Evolutionary conservation across 2,329 filamentous ascomycete genomes (phyloP).

Genomic region (Aspergillus jensenii): DNA sequence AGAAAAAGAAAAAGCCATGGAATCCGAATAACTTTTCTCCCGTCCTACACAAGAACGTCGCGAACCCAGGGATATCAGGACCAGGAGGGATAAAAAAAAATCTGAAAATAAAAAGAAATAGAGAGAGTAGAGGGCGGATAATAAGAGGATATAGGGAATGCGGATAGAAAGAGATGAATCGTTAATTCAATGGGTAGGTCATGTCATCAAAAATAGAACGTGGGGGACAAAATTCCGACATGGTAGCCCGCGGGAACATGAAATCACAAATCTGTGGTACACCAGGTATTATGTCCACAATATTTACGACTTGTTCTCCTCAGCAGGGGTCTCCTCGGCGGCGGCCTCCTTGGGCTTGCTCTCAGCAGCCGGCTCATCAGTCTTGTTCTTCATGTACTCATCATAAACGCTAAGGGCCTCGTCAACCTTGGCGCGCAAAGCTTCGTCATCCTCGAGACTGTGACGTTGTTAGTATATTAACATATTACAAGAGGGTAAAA

Average conservation of each 20-base stretch:
- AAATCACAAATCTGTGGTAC: not conserved
- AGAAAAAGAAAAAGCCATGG: conserved; percentile 19
- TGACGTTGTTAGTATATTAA: conserved; percentile 12
- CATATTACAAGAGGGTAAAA: not conserved
- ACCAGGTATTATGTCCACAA: not conserved
- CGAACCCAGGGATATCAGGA: conserved; percentile 45
- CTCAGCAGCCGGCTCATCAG: conserved; percentile 43
- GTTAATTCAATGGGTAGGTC: conserved; percentile 25
- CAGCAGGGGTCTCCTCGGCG: conserved; percentile 33
- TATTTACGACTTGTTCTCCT: conserved; percentile 43
- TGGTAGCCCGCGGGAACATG: conserved; percentile 19
- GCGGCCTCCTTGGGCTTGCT: conserved; percentile 46
- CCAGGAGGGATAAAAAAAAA: conserved; percentile 30
- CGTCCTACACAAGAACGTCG: conserved; percentile 37
- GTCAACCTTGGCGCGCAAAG: conserved; percentile 92
- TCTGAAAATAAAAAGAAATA: conserved; percentile 23
- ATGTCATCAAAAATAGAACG: conserved; percentile 39
- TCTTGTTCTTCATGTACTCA: conserved; percentile 93
- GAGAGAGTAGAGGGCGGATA: conserved; percentile 17
- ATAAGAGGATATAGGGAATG: conserved; percentile 13
- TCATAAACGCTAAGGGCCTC: conserved; percentile 97
- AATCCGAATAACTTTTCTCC: conserved; percentile 25
- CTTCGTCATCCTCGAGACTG: conserved; percentile 84
- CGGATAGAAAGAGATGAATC: conserved; percentile 22
- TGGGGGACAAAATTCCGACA: conserved; percentile 29